Percentiles rank a stretch among this genome's conserved stretches.
Conservation (phyloP, 2,329 filamentous ascomycete genomes). For the Aspergillus fumigatiaffinis region DNA sequence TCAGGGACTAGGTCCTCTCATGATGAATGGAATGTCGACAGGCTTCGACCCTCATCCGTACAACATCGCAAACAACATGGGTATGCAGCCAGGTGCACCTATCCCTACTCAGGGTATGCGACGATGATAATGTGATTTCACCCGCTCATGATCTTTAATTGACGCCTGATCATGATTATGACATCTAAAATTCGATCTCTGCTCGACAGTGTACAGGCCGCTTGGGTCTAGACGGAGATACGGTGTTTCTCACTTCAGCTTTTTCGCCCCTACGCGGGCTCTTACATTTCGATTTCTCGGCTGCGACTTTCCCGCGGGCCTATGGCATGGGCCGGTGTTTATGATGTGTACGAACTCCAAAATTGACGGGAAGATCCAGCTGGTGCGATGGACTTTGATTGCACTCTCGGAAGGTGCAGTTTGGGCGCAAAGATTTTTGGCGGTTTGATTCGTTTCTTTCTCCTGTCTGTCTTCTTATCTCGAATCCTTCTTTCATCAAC, state of each 20-base stretch:
- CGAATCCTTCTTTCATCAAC: constrained; percentile 12
- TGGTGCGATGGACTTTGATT: constrained; percentile 25
- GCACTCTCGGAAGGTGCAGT: constrained; percentile 27
- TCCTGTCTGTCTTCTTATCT: constrained; percentile 13
- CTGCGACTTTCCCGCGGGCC: constrained; percentile 21
- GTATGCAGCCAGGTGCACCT: constrained; percentile 35
- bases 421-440: constrained; percentile 27
- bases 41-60: constrained; percentile 42
- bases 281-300: constrained; percentile 19
- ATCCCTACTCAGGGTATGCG: constrained; percentile 37
- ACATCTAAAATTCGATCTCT: constrained; percentile 1
- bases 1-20: constrained; percentile 60
- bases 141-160: constrained; percentile 6
- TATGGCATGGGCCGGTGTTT: constrained; percentile 37
- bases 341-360: constrained; percentile 38
- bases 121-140: constrained; percentile 19
- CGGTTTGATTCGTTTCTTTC: constrained; percentile 22
- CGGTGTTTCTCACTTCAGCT: constrained; percentile 10
- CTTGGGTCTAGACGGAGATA: background rate
- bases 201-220: background rate
- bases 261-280: constrained; percentile 9
- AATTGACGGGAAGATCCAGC: constrained; percentile 29
- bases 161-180: constrained; percentile 6
- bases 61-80: constrained; percentile 40
- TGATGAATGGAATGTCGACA: constrained; percentile 39